Evolutionary conservation across 192 early-diverging fungal species (phyloP).

Genomic region (Backusella sp.): DNA sequence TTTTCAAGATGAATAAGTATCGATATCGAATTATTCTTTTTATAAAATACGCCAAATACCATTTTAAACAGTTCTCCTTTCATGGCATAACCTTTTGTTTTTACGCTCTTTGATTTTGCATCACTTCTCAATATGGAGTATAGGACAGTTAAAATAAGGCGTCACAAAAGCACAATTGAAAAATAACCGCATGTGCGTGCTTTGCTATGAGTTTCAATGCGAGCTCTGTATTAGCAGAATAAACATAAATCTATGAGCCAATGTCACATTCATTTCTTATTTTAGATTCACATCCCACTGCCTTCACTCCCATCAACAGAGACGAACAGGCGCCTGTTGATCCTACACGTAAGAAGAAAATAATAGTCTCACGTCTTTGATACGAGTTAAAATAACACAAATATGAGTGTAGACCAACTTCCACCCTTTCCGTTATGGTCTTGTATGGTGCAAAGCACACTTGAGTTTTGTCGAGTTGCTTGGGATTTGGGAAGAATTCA

Average conservation of each 20-base stretch:
- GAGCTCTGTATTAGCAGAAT: not conserved
- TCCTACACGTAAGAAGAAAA: slow-evolving; percentile 1
- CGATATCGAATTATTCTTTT: too few relatives aligned
- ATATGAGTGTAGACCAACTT: slow-evolving; percentile 3
- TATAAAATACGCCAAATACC: not conserved
- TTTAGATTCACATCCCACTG: slow-evolving; percentile 3
- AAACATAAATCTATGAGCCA: not conserved
- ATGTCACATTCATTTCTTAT: slow-evolving; percentile 11
- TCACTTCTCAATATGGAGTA: not conserved
- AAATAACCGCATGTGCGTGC: not conserved
- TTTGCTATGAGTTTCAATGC: not conserved
- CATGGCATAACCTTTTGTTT: not conserved
- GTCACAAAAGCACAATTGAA: not conserved
- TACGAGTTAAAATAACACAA: slow-evolving; percentile 1
- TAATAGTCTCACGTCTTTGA: not conserved
- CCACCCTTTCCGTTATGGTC: slow-evolving; percentile 28
- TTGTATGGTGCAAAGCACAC: slow-evolving; percentile 19
- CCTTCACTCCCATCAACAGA: not conserved
- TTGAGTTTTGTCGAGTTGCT: slow-evolving; percentile 23
- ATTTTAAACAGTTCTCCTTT: not conserved
- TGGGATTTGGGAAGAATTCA: slow-evolving; percentile 16
- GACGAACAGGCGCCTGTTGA: not conserved
- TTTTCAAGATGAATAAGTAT: not conserved
- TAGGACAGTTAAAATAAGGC: not conserved
- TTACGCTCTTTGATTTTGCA: not conserved